Evolutionary conservation across 2,329 filamentous ascomycete genomes (phyloP).

Genomic region (Alternaria brassicicola): DNA sequence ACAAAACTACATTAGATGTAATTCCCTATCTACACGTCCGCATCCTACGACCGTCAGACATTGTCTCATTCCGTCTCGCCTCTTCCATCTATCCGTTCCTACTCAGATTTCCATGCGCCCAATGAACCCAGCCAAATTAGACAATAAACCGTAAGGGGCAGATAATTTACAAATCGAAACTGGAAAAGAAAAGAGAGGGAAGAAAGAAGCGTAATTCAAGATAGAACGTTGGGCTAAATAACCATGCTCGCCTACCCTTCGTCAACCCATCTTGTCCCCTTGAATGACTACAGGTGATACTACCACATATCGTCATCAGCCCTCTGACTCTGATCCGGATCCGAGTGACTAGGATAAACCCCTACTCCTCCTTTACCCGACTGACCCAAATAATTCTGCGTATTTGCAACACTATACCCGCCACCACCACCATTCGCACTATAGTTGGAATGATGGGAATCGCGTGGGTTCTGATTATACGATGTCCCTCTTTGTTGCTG

Average conservation of each 20-base stretch:
- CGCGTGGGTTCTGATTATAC: constrained; percentile 32
- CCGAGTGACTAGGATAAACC: constrained; percentile 36
- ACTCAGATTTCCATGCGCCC: background rate
- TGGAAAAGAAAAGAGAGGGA: background rate
- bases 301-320: constrained; percentile 50
- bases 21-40: background rate
- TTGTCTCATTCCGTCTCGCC: background rate
- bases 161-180: background rate
- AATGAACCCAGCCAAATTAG: background rate
- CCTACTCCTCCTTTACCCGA: constrained; percentile 30
- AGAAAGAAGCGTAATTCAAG: background rate
- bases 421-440: constrained; percentile 29
- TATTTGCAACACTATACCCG: constrained; percentile 47
- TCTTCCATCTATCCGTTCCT: background rate
- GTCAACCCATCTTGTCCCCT: background rate
- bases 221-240: background rate
- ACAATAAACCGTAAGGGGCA: background rate
- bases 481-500: constrained; percentile 8
- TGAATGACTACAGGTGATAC: constrained; percentile 2
- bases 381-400: constrained; percentile 45
- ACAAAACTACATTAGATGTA: background rate
- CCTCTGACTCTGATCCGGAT: constrained; percentile 38
- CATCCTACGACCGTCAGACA: background rate
- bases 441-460: constrained; percentile 44
- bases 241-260: background rate